Evolutionary conservation across 2,329 filamentous ascomycete genomes (phyloP).

Genomic region (Penicillium sp.): DNA sequence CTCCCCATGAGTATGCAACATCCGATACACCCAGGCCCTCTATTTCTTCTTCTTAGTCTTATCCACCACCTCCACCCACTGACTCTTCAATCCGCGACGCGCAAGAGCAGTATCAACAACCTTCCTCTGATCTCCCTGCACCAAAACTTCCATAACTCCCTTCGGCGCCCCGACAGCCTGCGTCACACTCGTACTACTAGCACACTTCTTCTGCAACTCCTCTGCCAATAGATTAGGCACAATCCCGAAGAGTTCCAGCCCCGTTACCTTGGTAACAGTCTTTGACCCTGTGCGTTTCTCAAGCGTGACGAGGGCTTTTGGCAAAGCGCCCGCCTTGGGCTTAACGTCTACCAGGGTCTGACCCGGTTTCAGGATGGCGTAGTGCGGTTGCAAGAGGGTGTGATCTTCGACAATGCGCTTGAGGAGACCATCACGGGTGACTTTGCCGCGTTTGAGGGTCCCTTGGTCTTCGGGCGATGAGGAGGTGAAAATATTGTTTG

Average conservation of each 20-base stretch:
- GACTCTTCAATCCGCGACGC: slow-evolving; percentile 60
- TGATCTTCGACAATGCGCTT: slow-evolving; percentile 60
- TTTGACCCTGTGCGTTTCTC: slow-evolving; percentile 70
- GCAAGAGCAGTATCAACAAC: slow-evolving; percentile 63
- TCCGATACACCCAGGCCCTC: not conserved
- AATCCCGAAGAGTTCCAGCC: slow-evolving; percentile 65
- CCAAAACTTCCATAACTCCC: slow-evolving; percentile 67
- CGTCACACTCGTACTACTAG: slow-evolving; percentile 67
- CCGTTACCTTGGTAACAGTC: slow-evolving; percentile 65
- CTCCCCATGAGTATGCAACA: not conserved
- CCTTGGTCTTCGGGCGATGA: slow-evolving; percentile 58
- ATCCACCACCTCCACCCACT: slow-evolving; percentile 67
- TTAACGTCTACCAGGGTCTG: slow-evolving; percentile 54
- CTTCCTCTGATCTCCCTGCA: slow-evolving; percentile 68
- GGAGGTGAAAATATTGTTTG: slow-evolving; percentile 63
- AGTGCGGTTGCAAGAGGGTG: slow-evolving; percentile 57
- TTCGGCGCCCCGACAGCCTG: slow-evolving; percentile 65
- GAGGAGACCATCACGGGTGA: slow-evolving; percentile 63
- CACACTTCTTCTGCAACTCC: slow-evolving; percentile 68
- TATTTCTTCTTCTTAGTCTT: slow-evolving; percentile 69
- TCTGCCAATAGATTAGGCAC: slow-evolving; percentile 64
- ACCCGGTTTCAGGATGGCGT: slow-evolving; percentile 56
- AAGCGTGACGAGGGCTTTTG: slow-evolving; percentile 62
- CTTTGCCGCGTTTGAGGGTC: slow-evolving; percentile 60
- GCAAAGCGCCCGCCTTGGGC: slow-evolving; percentile 62